phyloP scores from a whole-genome alignment of 345 rosid genomes.

The Rhizophora apiculata region DNA sequence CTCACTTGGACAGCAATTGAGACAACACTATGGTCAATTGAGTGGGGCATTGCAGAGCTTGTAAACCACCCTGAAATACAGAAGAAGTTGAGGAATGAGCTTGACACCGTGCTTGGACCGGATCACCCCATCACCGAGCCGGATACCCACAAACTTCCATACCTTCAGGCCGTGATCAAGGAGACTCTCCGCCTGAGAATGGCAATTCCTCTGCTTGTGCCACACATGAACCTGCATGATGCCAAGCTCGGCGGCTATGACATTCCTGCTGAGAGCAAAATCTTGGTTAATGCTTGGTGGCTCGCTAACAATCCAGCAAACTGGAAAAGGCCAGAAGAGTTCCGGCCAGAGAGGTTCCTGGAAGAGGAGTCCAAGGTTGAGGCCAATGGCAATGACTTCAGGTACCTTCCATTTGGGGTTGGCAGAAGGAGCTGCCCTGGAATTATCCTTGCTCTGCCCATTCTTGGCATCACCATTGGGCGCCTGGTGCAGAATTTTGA shows the following conservation, averaged over 20 bases:
- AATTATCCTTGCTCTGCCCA: conserved; percentile 89
- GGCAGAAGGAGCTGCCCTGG: conserved; percentile 99
- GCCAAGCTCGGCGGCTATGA: conserved; percentile 86
- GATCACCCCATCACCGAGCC: conserved; percentile 81
- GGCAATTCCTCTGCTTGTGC: conserved; percentile 99
- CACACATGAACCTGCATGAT: conserved; percentile 95
- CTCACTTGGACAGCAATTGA: conserved; percentile 65
- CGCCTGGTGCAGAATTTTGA: conserved; percentile 96
- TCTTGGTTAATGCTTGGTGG: conserved; percentile 98
- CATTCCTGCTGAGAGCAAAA: conserved; percentile 94
- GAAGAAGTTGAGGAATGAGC: conserved; percentile 62
- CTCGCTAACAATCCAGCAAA: conserved; percentile 86
- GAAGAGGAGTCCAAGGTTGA: conserved; percentile 94
- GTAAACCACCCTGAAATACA: conserved; percentile 96
- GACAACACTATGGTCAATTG: conserved; percentile 96
- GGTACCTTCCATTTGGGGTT: conserved; percentile 90
- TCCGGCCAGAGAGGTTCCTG: conserved; percentile 94
- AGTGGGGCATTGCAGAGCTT: conserved; percentile 93
- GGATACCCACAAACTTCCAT: conserved; percentile 68
- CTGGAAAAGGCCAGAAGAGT: conserved; percentile 90
- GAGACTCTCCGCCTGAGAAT: conserved; percentile 90
- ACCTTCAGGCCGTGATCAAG: conserved; percentile 91
- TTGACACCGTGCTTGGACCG: conserved; percentile 71
- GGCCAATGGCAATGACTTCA: conserved; percentile 91
- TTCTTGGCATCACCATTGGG: conserved; percentile 83